phyloP scores from a whole-genome alignment of 768 basidiomycete genomes.

The Hygrocybe coccinea region DNA sequence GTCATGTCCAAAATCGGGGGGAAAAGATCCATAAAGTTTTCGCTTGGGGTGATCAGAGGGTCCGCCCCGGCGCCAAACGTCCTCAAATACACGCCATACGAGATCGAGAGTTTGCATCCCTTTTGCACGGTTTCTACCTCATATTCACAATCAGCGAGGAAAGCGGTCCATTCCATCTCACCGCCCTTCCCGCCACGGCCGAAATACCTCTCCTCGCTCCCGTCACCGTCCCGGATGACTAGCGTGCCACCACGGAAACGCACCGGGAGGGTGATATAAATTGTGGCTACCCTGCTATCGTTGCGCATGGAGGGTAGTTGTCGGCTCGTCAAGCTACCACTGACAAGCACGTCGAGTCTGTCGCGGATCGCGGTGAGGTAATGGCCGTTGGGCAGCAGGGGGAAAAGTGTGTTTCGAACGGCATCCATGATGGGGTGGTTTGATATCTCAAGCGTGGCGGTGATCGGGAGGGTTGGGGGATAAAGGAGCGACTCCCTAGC shows the following conservation, averaged over 20 bases:
- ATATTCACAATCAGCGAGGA: conserved; percentile 68
- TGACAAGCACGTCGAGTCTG: conserved; percentile 61
- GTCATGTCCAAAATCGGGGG: conserved; percentile 68
- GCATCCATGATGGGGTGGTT: conserved; percentile 81
- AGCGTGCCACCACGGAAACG: conserved; percentile 67
- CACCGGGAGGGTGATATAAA: conserved; percentile 69
- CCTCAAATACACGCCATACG: conserved; percentile 67
- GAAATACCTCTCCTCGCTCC: conserved; percentile 56
- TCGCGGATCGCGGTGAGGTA: conserved; percentile 66
- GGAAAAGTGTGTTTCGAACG: conserved; percentile 67
- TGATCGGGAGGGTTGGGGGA: conserved; percentile 67
- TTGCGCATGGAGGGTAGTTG: conserved; percentile 51
- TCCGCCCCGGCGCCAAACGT: conserved; percentile 57
- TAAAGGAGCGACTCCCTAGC: conserved; percentile 67
- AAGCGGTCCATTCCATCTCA: conserved; percentile 75
- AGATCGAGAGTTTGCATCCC: conserved; percentile 64
- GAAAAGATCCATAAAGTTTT: conserved; percentile 65
- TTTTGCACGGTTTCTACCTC: conserved; percentile 67
- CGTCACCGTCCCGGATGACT: conserved; percentile 51
- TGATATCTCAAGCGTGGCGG: conserved; percentile 71
- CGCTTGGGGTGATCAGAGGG: conserved; percentile 68
- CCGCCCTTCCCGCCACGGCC: conserved; percentile 57
- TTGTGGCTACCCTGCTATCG: conserved; percentile 69
- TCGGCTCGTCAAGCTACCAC: conserved; percentile 53
- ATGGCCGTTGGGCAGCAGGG: conserved; percentile 60